Percentiles rank a stretch among this genome's conserved stretches.
These are phyloP conservation scores for Pisolithus marmoratus DNA, from an alignment of 768 basidiomycete genomes.

Conservation along the genomic window DNA sequence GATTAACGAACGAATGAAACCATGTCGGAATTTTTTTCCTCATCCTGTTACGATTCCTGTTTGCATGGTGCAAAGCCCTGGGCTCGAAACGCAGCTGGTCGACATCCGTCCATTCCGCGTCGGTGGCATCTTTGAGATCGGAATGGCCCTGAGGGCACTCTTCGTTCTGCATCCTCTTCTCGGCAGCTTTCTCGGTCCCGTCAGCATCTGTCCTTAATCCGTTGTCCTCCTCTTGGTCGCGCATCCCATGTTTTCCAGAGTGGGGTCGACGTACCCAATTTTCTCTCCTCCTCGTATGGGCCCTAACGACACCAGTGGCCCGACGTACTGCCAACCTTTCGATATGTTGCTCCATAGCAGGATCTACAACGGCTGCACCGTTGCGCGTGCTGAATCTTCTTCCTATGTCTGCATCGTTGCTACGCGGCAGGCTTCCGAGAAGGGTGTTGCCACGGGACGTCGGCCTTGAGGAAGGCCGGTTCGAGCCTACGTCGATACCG, in stretches of 20 bases:
- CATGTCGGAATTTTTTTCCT: slow-evolving; percentile 18
- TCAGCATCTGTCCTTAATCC: background rate
- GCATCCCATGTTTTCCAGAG: background rate
- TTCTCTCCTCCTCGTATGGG: slow-evolving; percentile 34
- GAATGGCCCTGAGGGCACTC: background rate
- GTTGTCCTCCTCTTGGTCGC: background rate
- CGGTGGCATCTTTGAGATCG: background rate
- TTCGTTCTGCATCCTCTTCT: background rate
- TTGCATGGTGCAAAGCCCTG: background rate
- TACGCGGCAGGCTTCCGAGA: slow-evolving; percentile 3
- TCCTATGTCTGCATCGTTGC: slow-evolving; percentile 12
- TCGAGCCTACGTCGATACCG: background rate
- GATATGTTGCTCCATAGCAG: slow-evolving; percentile 11
- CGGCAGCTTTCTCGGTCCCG: background rate
- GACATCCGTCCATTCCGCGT: background rate
- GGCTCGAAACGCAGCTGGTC: background rate
- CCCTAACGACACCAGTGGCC: slow-evolving; percentile 40
- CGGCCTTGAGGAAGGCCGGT: background rate
- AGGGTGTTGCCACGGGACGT: background rate
- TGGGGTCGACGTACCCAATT: slow-evolving; percentile 12
- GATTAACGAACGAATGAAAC: slow-evolving; percentile 4
- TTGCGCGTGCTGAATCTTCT: background rate
- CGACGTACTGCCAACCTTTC: slow-evolving; percentile 28
- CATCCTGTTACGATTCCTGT: background rate
- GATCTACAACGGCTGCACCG: slow-evolving; percentile 3